Conservation (phyloP, 2,329 filamentous ascomycete species). For the Parafenestella ontariensis region DNA sequence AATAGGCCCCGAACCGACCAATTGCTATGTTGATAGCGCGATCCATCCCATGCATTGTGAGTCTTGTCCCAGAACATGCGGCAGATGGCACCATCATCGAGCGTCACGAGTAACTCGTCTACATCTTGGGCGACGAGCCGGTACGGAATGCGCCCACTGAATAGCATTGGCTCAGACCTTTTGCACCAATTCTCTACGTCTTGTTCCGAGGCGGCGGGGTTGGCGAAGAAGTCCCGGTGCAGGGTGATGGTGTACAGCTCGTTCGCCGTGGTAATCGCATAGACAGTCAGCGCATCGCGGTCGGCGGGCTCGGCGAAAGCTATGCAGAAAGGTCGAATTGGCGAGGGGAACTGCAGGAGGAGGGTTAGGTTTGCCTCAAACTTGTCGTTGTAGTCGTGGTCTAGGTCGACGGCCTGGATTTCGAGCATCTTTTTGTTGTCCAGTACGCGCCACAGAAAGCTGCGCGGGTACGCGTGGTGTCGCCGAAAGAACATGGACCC, state of each 20-base stretch:
- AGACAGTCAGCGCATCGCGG: conserved; percentile 78
- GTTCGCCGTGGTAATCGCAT: conserved; percentile 79
- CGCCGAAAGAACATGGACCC: conserved; percentile 86
- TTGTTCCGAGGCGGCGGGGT: conserved; percentile 71
- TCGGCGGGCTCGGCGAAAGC: conserved; percentile 81
- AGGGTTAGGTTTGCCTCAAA: conserved; percentile 76
- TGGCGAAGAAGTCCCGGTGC: conserved; percentile 80
- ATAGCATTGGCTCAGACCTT: conserved; percentile 72
- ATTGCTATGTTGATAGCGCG: conserved; percentile 74
- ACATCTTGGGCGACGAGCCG: conserved; percentile 77
- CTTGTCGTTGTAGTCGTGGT: conserved; percentile 67
- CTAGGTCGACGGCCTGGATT: conserved; percentile 82
- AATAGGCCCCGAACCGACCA: conserved; percentile 70
- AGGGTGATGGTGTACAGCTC: conserved; percentile 85
- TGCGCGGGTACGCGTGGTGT: conserved; percentile 77
- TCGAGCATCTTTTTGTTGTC: conserved; percentile 82
- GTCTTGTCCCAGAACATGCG: conserved; percentile 58
- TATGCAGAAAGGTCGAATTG: conserved; percentile 78
- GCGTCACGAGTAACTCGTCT: conserved; percentile 77
- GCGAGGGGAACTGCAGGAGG: conserved; percentile 76
- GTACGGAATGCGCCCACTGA: conserved; percentile 81
- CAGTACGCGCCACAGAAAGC: conserved; percentile 89
- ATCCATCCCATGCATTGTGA: conserved; percentile 68
- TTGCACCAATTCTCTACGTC: conserved; percentile 80
- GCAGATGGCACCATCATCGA: conserved; percentile 80